Percentiles rank a stretch among this genome's conserved stretches.
These are phyloP conservation scores for Colletotrichum godetiae DNA, from an alignment of 2,329 filamentous ascomycete genomes.

Conservation along the genomic window DNA sequence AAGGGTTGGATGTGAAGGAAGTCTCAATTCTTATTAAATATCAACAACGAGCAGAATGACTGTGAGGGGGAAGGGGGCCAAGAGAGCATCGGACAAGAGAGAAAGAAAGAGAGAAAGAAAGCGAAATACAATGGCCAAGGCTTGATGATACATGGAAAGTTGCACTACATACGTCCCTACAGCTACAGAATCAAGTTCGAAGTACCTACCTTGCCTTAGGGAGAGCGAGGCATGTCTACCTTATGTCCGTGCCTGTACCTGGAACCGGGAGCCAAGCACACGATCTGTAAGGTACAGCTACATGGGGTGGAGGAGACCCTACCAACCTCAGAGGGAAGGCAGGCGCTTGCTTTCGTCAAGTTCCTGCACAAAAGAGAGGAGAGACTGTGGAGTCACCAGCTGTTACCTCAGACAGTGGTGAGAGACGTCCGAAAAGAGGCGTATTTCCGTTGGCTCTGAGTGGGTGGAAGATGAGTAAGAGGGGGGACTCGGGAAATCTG, in stretches of 20 bases:
- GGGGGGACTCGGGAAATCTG: not conserved
- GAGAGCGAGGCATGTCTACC: not conserved
- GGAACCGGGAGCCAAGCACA: not conserved
- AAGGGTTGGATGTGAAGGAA: slow-evolving; percentile 1
- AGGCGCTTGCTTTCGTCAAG: not conserved
- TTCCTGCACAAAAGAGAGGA: not conserved
- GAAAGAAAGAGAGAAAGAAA: not conserved
- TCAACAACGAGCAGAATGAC: not conserved
- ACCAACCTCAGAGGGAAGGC: not conserved
- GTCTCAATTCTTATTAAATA: not conserved
- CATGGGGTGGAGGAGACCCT: not conserved
- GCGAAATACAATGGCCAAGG: not conserved
- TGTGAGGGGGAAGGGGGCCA: not conserved
- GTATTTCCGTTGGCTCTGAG: not conserved
- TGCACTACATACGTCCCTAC: no score
- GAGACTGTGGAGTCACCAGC: not conserved
- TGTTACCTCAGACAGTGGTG: not conserved
- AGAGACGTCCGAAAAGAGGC: not conserved
- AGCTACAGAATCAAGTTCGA: no score
- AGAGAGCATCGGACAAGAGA: not conserved
- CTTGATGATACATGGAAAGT: not conserved
- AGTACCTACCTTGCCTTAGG: not conserved
- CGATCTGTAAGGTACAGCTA: slow-evolving; percentile 26
- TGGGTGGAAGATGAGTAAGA: not conserved
- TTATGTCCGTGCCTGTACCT: slow-evolving; percentile 12